These are phyloP conservation scores for Orbilia ellipsospora DNA, from an alignment of 2,329 filamentous ascomycete genomes.

Conservation along the genomic window DNA sequence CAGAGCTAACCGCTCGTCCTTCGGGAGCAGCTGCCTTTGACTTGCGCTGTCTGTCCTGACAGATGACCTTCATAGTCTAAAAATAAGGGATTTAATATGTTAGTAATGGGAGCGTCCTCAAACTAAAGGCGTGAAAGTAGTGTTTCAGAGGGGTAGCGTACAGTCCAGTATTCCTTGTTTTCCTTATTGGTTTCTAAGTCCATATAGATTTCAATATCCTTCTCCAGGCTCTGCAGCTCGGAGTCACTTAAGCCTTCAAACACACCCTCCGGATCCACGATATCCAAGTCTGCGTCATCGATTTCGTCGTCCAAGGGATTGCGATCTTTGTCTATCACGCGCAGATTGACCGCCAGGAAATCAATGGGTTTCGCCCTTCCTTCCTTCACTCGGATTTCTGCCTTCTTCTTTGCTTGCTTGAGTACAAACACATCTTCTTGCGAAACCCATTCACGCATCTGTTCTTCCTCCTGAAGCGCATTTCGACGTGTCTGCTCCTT, in stretches of 20 bases:
- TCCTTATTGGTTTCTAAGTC: constrained; percentile 79
- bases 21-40: constrained; percentile 70
- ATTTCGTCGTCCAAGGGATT: constrained; percentile 85
- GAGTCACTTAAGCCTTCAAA: constrained; percentile 76
- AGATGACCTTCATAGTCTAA: constrained; percentile 83
- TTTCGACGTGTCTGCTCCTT: constrained; percentile 59
- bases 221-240: constrained; percentile 79
- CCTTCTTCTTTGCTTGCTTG: constrained; percentile 97
- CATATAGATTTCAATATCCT: constrained; percentile 82
- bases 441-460: constrained; percentile 84
- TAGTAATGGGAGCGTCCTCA: neutral
- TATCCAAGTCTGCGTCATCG: constrained; percentile 77
- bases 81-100: constrained; percentile 37
- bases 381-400: constrained; percentile 91
- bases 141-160: constrained; percentile 60
- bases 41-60: constrained; percentile 77
- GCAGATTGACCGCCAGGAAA: constrained; percentile 88
- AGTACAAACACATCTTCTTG: constrained; percentile 96
- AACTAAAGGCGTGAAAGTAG: neutral
- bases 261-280: constrained; percentile 82
- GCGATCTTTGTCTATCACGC: constrained; percentile 85
- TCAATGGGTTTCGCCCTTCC: constrained; percentile 92
- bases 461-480: constrained; percentile 76
- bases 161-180: constrained; percentile 89
- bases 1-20: constrained; percentile 80